Evolutionary conservation across 1,139 yeast species (phyloP), one percentile per base, ranked within the genome.

Genomic region (Saccharomyces uvarum): DNA sequence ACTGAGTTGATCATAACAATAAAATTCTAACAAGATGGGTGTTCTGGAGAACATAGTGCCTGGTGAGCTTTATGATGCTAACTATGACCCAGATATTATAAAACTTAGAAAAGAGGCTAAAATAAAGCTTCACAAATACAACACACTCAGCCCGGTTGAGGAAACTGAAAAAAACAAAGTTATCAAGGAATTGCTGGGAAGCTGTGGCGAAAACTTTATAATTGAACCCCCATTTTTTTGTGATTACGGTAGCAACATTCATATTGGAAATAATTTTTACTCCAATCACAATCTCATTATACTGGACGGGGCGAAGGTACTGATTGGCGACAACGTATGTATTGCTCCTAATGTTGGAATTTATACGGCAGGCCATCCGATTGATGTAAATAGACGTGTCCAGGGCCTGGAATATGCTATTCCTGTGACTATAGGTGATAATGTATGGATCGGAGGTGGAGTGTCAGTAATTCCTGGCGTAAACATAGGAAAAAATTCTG

Each of bases 391-490:
- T 16, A 69, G 71, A 53, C 71, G 90, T 53, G 42, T 57, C 11
- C 69, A 68, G 0, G 77, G 74, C 1, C 74, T 75, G 21, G 88
- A 83, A 63, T 78, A 72, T 60, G 84, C 85, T 0, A 65, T 67
- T 46, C 84, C 86, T 2, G 77, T 85, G 31, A 73, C 69, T 2
- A 81, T 85, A 28, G 88, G 86, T 0, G 75, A 82, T 63, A 77
- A 80, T 56, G 86, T 82, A 16, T 85, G 91, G 91, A 72, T 85
- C 49, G 87, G 88, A 8, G 76, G 83, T 2, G 75, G 76, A 50
- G 78, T 73, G 24, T 72, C 73, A 1, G 75, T 85, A 4, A 69
- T 84, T 53, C 86, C 87, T 1, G 90, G 89, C 2, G 86, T 84
- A 13, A 81, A 79, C 0, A 77, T 85, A 52, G 90, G 90, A 6